Percentiles rank a stretch among this genome's conserved stretches.
Conservation (phyloP, 129 eudicot genomes). For the Chrysanthemum seticuspe region DNA sequence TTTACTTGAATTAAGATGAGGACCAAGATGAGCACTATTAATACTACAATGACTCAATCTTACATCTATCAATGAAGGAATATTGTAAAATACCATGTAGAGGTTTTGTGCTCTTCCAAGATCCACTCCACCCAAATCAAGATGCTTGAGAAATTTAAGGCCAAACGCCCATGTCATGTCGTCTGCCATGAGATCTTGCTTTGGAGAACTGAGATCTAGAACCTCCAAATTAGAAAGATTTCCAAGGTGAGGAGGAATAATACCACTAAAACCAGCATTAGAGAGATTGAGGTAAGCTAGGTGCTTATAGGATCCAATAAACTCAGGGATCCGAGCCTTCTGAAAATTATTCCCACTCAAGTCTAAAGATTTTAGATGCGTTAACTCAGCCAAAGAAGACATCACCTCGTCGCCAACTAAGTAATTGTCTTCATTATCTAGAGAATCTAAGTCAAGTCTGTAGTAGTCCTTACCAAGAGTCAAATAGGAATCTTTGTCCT, state of each 20-base stretch:
- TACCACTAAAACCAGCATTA: background rate
- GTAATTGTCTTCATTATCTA: no score
- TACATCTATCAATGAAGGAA: background rate
- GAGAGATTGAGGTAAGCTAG: constrained; percentile 33
- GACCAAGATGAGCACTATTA: background rate
- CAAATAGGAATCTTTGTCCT: background rate
- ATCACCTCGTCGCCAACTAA: background rate
- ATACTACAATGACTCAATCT: background rate
- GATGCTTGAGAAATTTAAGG: background rate
- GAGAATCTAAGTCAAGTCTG: no score
- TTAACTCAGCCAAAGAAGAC: constrained; percentile 17
- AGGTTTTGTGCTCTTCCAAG: background rate
- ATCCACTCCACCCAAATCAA: background rate
- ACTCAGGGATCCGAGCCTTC: background rate
- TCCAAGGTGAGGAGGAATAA: constrained; percentile 30
- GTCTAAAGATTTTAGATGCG: constrained; percentile 15
- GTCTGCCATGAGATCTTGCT: background rate
- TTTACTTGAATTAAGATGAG: background rate
- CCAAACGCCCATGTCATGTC: constrained; percentile 13
- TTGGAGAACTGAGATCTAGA: constrained; percentile 21
- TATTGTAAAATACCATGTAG: background rate
- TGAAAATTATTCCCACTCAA: constrained; percentile 20
- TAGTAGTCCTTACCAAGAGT: no score
- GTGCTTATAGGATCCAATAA: constrained; percentile 21
- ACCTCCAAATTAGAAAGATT: constrained; percentile 32